A percentile compares a stretch with the other conserved stretches of the same genome.
These are phyloP conservation scores for Novakomyces olei DNA, from an alignment of 805 yeast genomes.

Conservation along the genomic window DNA sequence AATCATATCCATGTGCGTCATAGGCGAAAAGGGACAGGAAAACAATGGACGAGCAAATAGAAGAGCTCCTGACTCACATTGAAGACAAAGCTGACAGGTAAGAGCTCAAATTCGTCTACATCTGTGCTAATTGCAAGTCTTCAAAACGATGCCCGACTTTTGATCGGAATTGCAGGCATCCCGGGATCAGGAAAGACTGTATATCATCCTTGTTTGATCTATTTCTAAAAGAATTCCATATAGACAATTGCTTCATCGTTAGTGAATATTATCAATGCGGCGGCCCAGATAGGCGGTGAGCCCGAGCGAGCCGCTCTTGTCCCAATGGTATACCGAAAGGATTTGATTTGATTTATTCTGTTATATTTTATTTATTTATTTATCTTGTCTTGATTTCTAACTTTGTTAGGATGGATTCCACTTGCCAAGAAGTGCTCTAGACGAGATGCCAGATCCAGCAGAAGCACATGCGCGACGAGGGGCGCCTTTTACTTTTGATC, in stretches of 20 bases:
- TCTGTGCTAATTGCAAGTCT: not conserved
- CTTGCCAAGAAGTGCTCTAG: constrained; percentile 27
- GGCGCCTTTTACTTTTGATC: constrained; percentile 70
- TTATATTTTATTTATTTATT: not conserved
- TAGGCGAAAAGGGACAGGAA: too few species aligned
- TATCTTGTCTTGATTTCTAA: not conserved
- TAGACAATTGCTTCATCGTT: not conserved
- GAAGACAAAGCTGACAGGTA: too few species aligned
- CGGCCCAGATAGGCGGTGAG: not conserved
- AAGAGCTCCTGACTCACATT: too few species aligned
- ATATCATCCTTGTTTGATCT: not conserved
- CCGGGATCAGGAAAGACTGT: constrained; percentile 4
- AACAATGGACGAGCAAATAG: too few species aligned
- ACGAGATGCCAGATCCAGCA: constrained; percentile 30
- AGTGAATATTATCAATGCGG: not conserved
- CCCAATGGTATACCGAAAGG: not conserved
- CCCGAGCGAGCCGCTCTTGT: not conserved
- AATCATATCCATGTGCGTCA: too few species aligned
- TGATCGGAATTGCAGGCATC: constrained; percentile 3
- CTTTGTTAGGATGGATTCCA: constrained; percentile 44
- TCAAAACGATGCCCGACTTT: not conserved
- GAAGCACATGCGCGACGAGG: constrained; percentile 50
- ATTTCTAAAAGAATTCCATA: not conserved
- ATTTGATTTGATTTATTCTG: too few species aligned
- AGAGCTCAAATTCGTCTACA: too few species aligned